phyloP scores from a whole-genome alignment of 1,284 basidiomycete genomes.

The Irpex sp. region DNA sequence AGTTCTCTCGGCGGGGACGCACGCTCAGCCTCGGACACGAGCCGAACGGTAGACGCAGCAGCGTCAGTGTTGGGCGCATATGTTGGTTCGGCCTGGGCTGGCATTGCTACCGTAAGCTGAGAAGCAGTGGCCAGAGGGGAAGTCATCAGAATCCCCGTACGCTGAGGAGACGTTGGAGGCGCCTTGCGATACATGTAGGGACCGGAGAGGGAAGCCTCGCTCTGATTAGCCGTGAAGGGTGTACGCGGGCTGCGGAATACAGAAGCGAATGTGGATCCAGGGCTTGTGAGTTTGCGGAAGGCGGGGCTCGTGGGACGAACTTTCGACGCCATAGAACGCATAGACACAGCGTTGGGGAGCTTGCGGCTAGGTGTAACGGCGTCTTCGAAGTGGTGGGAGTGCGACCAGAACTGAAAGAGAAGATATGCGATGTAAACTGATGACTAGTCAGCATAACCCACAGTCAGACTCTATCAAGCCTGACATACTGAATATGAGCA shows the following conservation, averaged over 20 bases:
- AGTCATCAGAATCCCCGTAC: conserved; percentile 11
- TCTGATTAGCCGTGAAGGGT: neutral
- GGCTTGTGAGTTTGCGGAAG: conserved; percentile 15
- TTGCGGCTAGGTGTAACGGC: conserved; percentile 35
- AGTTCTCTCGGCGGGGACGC: neutral
- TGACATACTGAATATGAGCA: conserved; percentile 65
- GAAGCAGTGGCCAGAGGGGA: conserved; percentile 18
- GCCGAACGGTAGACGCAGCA: conserved; percentile 25
- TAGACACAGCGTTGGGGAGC: conserved; percentile 24
- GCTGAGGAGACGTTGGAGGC: conserved; percentile 5
- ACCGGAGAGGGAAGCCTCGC: neutral
- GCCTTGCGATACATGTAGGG: conserved; percentile 1
- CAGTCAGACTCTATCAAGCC: conserved; percentile 5
- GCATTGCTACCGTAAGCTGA: conserved; percentile 15
- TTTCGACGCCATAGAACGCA: conserved; percentile 23
- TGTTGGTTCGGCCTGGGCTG: neutral
- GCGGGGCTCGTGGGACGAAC: conserved; percentile 21
- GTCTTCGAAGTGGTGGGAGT: conserved; percentile 77
- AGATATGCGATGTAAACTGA: conserved; percentile 74
- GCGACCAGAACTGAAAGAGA: conserved; percentile 86
- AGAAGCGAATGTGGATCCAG: conserved; percentile 12
- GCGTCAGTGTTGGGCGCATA: neutral
- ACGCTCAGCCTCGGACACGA: conserved; percentile 24
- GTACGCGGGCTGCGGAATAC: conserved; percentile 8
- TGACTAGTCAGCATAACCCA: conserved; percentile 1